Conservation (phyloP, 1,139 yeast species). For the Nakaseomyces sp. region DNA sequence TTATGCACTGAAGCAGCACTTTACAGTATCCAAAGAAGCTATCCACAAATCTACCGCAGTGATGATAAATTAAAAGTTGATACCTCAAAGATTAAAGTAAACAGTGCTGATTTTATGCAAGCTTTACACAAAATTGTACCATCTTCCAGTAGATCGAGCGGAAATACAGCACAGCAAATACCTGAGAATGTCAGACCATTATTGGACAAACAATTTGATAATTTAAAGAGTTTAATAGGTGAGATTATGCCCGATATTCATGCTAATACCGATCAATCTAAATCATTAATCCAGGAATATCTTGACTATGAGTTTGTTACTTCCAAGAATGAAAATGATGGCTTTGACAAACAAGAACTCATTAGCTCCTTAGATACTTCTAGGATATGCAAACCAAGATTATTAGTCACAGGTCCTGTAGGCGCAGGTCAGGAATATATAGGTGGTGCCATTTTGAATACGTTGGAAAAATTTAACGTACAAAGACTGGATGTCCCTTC, state of each 20-base stretch:
- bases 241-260: conserved; percentile 45
- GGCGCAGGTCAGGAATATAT: conserved; percentile 89
- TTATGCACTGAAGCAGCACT: conserved; percentile 94
- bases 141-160: conserved; percentile 79
- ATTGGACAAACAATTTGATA: conserved; percentile 41
- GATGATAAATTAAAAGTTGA: conserved; percentile 66
- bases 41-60: conserved; percentile 85
- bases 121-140: conserved; percentile 87
- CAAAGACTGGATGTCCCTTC: conserved; percentile 79
- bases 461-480: conserved; percentile 82
- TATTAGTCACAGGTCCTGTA: conserved; percentile 61
- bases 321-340: conserved; percentile 29
- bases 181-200: conserved; percentile 67
- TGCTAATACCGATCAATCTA: conserved; percentile 15
- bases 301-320: conserved; percentile 27
- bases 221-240: conserved; percentile 44
- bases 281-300: conserved; percentile 30
- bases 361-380: conserved; percentile 51
- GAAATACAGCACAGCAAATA: conserved; percentile 66
- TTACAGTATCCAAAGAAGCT: conserved; percentile 80
- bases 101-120: conserved; percentile 78
- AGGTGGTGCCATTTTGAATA: conserved; percentile 72
- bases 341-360: conserved; percentile 59
- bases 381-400: conserved; percentile 73
- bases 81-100: conserved; percentile 62